A percentile compares a stretch with the other conserved stretches of the same genome.
These are phyloP conservation scores for Xylaria sp. DNA, from an alignment of 2,329 filamentous ascomycete genomes.

Conservation along the genomic window DNA sequence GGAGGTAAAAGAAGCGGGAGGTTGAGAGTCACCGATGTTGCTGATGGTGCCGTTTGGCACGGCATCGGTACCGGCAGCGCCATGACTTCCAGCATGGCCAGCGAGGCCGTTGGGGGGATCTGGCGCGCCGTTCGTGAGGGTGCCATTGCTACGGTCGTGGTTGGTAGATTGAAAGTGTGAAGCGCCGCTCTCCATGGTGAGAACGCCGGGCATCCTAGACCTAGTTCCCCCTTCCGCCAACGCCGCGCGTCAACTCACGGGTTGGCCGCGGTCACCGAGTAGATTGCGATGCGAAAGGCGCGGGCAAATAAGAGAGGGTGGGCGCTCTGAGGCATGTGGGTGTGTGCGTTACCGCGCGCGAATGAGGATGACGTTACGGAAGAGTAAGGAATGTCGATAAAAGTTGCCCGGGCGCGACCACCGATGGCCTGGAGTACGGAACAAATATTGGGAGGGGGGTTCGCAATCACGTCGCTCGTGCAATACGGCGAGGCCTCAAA, in stretches of 20 bases:
- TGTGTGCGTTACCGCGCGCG: slow-evolving; percentile 18
- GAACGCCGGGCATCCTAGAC: slow-evolving; percentile 56
- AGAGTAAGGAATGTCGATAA: neutral
- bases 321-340: slow-evolving; percentile 30
- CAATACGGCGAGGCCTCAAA: neutral
- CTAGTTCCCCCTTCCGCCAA: slow-evolving; percentile 43
- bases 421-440: neutral
- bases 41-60: slow-evolving; percentile 41
- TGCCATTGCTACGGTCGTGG: slow-evolving; percentile 60
- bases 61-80: slow-evolving; percentile 34
- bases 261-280: slow-evolving; percentile 15
- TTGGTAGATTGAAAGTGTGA: slow-evolving; percentile 60
- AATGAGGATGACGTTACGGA: neutral
- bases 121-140: slow-evolving; percentile 38
- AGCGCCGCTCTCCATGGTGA: slow-evolving; percentile 62
- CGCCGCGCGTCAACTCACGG: slow-evolving; percentile 35
- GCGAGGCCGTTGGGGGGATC: slow-evolving; percentile 32
- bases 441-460: neutral
- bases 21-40: slow-evolving; percentile 34
- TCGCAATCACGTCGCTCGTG: neutral
- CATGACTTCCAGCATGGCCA: slow-evolving; percentile 27
- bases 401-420: slow-evolving; percentile 5
- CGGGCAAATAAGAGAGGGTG: slow-evolving; percentile 4
- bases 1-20: slow-evolving; percentile 23
- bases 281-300: slow-evolving; percentile 12